These are phyloP conservation scores for Chaetomiaceae sp. DNA, from an alignment of 2,329 filamentous ascomycete genomes.

Conservation along the genomic window DNA sequence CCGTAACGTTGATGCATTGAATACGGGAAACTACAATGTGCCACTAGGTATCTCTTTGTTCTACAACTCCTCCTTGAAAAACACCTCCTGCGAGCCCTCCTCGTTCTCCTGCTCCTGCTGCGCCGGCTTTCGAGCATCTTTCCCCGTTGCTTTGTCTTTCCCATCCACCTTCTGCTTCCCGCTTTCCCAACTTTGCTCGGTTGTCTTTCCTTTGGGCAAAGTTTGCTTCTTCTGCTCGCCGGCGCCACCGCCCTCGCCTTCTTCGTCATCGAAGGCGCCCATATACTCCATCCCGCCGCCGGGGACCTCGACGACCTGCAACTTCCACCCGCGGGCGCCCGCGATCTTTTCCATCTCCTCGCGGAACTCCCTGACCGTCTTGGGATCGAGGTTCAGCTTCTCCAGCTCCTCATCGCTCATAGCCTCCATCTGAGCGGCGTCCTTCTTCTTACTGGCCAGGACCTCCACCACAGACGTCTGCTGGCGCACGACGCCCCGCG, in stretches of 20 bases:
- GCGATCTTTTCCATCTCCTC: conserved; percentile 65
- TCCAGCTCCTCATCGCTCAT: conserved; percentile 64
- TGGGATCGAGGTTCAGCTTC: conserved; percentile 60
- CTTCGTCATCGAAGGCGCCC: conserved; percentile 13
- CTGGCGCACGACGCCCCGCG: conserved; percentile 36
- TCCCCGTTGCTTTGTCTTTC: conserved; percentile 5
- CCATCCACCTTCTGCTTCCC: neutral
- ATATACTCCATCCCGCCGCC: conserved; percentile 48
- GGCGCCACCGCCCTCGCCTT: conserved; percentile 48
- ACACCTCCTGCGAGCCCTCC: conserved; percentile 48
- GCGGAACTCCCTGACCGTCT: conserved; percentile 65
- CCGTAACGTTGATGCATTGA: no score
- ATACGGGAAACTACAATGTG: no score
- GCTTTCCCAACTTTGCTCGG: neutral
- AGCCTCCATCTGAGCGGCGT: conserved; percentile 44
- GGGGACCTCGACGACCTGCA: conserved; percentile 66
- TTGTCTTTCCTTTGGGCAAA: conserved; percentile 1
- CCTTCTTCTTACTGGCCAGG: conserved; percentile 57
- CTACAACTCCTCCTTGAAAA: conserved; percentile 52
- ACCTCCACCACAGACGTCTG: conserved; percentile 37
- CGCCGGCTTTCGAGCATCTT: conserved; percentile 4
- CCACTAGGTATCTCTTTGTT: neutral
- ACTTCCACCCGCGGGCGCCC: conserved; percentile 68
- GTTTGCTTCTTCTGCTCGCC: conserved; percentile 7
- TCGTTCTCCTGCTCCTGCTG: conserved; percentile 21